phyloP scores from a whole-genome alignment of 345 rosid species.

The Microcos paniculata region DNA sequence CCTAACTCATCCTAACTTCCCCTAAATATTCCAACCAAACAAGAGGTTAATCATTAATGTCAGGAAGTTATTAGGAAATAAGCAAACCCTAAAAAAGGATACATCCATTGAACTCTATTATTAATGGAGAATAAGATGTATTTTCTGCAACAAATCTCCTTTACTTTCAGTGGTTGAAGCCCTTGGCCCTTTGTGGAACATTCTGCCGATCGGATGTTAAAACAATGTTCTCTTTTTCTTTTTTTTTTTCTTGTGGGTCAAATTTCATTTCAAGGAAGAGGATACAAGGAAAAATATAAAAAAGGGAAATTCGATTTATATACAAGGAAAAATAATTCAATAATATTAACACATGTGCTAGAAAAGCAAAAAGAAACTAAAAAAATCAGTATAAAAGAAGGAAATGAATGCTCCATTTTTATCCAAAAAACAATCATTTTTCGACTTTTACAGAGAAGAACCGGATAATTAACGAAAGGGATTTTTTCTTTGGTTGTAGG shows the following conservation, averaged over 20 bases:
- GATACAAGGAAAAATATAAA: not conserved
- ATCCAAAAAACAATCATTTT: not conserved
- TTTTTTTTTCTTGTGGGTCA: not conserved
- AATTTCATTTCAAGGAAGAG: not conserved
- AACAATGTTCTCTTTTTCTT: not conserved
- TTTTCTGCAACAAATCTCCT: not conserved
- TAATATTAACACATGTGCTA: constrained; percentile 4
- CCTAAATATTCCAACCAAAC: too few species aligned
- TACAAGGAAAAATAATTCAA: constrained; percentile 3
- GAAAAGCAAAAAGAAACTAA: not conserved
- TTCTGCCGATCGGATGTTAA: not conserved
- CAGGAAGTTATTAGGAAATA: not conserved
- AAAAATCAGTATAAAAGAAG: not conserved
- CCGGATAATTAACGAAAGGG: too few species aligned
- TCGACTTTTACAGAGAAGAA: not conserved
- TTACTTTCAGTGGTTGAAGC: not conserved
- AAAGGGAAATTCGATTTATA: not conserved
- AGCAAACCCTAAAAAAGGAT: not conserved
- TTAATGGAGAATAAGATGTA: not conserved
- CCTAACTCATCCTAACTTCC: too few species aligned
- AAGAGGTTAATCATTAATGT: too few species aligned
- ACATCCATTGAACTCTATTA: constrained; percentile 1
- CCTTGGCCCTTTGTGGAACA: not conserved
- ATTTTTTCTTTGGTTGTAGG: not conserved
- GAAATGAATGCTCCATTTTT: not conserved